These are phyloP conservation scores for Krasilnikovozyma curviuscula DNA, from an alignment of 768 basidiomycete species.

Conservation along the genomic window DNA sequence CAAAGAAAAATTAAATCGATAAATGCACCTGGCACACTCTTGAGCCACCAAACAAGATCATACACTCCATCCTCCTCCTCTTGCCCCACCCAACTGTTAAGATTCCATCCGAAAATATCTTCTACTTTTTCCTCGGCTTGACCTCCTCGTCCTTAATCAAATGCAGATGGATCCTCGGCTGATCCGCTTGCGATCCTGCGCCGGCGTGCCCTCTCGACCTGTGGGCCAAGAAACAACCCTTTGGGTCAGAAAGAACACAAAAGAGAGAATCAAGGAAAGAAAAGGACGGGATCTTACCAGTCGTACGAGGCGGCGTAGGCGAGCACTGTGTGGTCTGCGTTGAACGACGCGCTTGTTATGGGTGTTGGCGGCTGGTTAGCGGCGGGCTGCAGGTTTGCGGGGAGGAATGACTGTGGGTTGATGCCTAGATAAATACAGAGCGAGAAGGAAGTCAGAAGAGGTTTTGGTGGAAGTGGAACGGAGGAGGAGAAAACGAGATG, in stretches of 20 bases:
- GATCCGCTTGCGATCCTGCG: slow-evolving; percentile 30
- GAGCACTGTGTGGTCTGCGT: not conserved
- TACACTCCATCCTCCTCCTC: no score
- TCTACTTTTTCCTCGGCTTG: slow-evolving; percentile 23
- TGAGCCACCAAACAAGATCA: no score
- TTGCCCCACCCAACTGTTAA: no score
- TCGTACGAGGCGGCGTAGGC: slow-evolving; percentile 7
- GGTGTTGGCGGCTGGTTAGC: slow-evolving; percentile 1
- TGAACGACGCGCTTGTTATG: slow-evolving; percentile 4
- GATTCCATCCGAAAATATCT: not conserved
- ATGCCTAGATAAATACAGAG: not conserved
- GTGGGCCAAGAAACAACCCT: not conserved
- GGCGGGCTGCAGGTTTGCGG: no score
- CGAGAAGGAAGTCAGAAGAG: not conserved
- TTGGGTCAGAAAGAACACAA: not conserved
- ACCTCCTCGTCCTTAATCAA: slow-evolving; percentile 31
- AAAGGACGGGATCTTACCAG: not conserved
- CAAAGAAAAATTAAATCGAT: no score
- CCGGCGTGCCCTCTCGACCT: slow-evolving; percentile 45
- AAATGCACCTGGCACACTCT: no score
- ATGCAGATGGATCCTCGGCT: no score
- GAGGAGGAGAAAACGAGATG: not conserved
- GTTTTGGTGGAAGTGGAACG: not conserved
- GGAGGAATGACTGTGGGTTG: not conserved
- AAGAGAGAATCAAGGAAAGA: not conserved